Percentiles rank a stretch among this genome's conserved stretches.
These are phyloP conservation scores for Trichoderma oligosporum DNA, from an alignment of 2,329 filamentous ascomycete genomes.

Conservation along the genomic window DNA sequence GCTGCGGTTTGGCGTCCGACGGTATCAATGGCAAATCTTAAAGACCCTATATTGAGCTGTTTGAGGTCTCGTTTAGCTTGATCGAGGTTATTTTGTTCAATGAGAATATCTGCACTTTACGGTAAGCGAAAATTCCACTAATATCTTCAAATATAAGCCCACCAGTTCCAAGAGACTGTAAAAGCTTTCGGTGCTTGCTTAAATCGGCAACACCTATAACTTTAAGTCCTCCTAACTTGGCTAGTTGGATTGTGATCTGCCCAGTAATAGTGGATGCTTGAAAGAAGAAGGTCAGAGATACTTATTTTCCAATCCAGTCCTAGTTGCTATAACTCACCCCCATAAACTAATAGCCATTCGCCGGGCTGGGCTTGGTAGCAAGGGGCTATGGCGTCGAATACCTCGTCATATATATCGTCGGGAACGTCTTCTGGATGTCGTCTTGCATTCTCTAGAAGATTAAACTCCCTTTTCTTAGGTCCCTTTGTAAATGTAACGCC, in stretches of 20 bases:
- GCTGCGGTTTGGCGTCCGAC: slow-evolving; percentile 5
- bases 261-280: slow-evolving; percentile 12
- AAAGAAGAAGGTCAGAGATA: neutral
- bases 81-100: slow-evolving; percentile 13
- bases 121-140: neutral
- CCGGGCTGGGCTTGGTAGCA: slow-evolving; percentile 15
- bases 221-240: slow-evolving; percentile 12
- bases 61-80: slow-evolving; percentile 14
- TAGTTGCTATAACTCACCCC: neutral
- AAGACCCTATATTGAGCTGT: slow-evolving; percentile 1
- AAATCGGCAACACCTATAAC: slow-evolving; percentile 8
- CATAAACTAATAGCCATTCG: slow-evolving; percentile 14
- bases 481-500: slow-evolving; percentile 11
- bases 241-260: slow-evolving; percentile 7
- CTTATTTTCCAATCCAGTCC: neutral
- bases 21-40: slow-evolving; percentile 12
- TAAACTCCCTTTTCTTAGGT: slow-evolving; percentile 6
- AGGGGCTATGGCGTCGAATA: slow-evolving; percentile 14
- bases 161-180: slow-evolving; percentile 6
- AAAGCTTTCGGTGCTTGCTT: neutral
- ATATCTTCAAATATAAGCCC: neutral
- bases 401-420: slow-evolving; percentile 10
- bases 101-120: neutral
- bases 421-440: slow-evolving; percentile 8
- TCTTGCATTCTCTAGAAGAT: slow-evolving; percentile 9